These are phyloP conservation scores for Ilyonectria robusta DNA, from an alignment of 2,329 filamentous ascomycete genomes.

Conservation along the genomic window DNA sequence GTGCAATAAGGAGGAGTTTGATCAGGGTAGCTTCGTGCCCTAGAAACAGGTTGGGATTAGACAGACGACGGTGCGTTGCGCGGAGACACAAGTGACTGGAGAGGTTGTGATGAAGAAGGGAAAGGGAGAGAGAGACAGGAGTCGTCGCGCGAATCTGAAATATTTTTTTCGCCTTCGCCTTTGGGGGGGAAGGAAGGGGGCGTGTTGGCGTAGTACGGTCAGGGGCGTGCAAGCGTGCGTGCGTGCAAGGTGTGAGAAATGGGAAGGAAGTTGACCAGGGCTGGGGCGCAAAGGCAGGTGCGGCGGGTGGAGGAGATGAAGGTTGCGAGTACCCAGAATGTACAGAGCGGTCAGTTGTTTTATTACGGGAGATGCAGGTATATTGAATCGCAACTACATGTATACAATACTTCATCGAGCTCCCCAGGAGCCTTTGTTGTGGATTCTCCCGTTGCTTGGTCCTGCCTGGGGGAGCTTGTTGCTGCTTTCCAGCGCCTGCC, in stretches of 20 bases:
- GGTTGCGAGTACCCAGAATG: conserved; percentile 9
- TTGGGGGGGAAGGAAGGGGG: conserved; percentile 47
- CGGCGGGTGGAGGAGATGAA: conserved; percentile 26
- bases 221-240: conserved; percentile 43
- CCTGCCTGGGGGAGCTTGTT: conserved; percentile 32
- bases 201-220: conserved; percentile 33
- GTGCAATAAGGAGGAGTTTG: conserved; percentile 71
- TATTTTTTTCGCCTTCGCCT: conserved; percentile 55
- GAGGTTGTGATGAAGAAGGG: conserved; percentile 59
- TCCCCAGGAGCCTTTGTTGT: conserved; percentile 28
- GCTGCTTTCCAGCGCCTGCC: conserved; percentile 24
- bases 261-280: conserved; percentile 46
- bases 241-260: conserved; percentile 42
- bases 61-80: conserved; percentile 64
- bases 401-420: conserved; percentile 19
- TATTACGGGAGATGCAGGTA: neutral
- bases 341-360: neutral
- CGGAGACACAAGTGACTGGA: conserved; percentile 62
- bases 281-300: conserved; percentile 41
- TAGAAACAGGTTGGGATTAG: conserved; percentile 70
- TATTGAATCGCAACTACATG: neutral
- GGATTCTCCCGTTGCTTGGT: conserved; percentile 33
- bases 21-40: conserved; percentile 92
- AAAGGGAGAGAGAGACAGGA: conserved; percentile 49
- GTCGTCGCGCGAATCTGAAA: conserved; percentile 56